Conservation (phyloP, 495 filamentous ascomycete genomes). For the Penicillium tannophilum region DNA sequence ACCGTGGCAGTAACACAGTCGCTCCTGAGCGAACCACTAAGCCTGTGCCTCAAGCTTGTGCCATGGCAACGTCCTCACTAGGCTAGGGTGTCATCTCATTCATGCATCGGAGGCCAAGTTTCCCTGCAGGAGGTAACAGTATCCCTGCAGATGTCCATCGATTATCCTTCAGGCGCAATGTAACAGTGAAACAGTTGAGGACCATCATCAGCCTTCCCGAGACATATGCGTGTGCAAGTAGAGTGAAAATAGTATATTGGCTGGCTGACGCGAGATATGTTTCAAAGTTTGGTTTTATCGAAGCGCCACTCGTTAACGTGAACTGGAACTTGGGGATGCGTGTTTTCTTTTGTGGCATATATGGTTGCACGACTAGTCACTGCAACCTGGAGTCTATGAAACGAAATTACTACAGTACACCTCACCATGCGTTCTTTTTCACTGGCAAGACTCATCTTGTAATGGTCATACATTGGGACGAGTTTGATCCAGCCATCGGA, state of each 20-base stretch:
- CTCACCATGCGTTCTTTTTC: neutral
- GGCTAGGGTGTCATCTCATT: conserved; percentile 8
- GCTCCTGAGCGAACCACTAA: neutral
- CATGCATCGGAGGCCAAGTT: conserved; percentile 8
- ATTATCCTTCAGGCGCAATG: conserved; percentile 11
- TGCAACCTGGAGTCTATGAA: conserved; percentile 2
- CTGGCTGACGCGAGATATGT: neutral
- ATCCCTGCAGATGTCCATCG: neutral
- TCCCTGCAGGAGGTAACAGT: conserved; percentile 12
- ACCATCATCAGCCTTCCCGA: conserved; percentile 9
- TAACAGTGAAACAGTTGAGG: conserved; percentile 21
- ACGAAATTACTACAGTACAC: neutral
- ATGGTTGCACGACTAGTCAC: conserved; percentile 1
- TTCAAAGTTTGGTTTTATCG: conserved; percentile 1
- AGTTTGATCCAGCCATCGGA: neutral
- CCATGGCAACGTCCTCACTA: neutral
- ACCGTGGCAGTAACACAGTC: conserved; percentile 9
- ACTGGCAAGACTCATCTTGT: neutral
- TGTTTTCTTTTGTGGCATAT: no score
- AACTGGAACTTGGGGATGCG: neutral
- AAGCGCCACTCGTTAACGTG: neutral
- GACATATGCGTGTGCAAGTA: conserved; percentile 13
- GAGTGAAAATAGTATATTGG: neutral
- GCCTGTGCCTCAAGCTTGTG: neutral
- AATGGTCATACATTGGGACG: neutral